phyloP scores from a whole-genome alignment of 2,329 filamentous ascomycete genomes.

The Trichoderma aggressivum region DNA sequence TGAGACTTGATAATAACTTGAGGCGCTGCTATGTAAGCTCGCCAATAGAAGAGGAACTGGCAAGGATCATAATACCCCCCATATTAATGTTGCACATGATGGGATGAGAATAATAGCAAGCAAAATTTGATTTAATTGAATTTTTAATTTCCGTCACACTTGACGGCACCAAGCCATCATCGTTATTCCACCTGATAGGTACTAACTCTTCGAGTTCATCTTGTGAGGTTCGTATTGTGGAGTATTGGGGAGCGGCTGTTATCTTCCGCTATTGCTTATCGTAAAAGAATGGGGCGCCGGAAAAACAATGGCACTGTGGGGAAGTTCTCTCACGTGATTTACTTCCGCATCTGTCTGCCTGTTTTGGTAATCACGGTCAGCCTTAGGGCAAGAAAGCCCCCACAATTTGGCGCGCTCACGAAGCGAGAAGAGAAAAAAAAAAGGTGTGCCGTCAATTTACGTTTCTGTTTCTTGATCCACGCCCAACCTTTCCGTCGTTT shows the following conservation, averaged over 20 bases:
- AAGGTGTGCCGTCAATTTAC: constrained; percentile 25
- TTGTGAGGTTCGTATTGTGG: not conserved
- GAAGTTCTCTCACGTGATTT: constrained; percentile 1
- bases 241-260: not conserved
- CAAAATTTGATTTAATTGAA: not conserved
- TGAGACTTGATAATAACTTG: not conserved
- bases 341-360: not conserved
- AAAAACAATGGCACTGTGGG: not conserved
- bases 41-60: constrained; percentile 6
- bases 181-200: not conserved
- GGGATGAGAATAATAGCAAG: constrained; percentile 1
- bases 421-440: constrained; percentile 24
- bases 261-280: not conserved
- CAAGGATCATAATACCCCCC: constrained; percentile 5
- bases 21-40: not conserved
- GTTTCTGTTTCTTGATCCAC: constrained; percentile 26
- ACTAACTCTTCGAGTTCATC: not conserved
- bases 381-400: constrained; percentile 38
- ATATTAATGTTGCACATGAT: not conserved
- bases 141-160: not conserved
- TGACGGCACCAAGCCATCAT: not conserved
- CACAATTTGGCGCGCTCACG: constrained; percentile 26
- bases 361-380: not conserved
- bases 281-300: not conserved
- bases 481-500: constrained; percentile 29